Evolutionary conservation across 176 grass and related monocot genomes (phyloP).

Genomic region (Stipa capillata): DNA sequence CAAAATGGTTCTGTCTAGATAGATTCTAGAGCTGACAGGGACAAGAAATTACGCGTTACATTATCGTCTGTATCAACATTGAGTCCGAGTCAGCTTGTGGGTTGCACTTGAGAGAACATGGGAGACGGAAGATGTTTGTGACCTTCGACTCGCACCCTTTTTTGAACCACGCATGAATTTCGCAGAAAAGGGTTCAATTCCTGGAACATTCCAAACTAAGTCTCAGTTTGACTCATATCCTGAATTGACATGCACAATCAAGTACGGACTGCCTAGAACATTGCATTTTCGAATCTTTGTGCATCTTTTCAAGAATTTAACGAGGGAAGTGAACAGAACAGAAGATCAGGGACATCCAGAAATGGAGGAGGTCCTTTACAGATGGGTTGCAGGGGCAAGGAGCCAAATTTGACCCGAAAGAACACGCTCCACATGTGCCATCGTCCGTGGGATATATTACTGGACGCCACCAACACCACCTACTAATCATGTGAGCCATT

Average conservation of each 20-base stretch:
- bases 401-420: conserved; percentile 7
- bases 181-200: no score
- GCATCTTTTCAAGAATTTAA: background rate
- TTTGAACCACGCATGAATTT: no score
- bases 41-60: background rate
- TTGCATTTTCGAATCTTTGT: background rate
- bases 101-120: conserved; percentile 6
- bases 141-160: no score
- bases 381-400: background rate
- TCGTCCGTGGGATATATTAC: background rate
- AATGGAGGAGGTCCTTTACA: conserved; percentile 1
- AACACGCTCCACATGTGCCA: conserved; percentile 3
- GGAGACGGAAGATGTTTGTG: background rate
- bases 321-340: background rate
- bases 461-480: background rate
- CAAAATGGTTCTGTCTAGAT: background rate
- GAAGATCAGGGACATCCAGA: background rate
- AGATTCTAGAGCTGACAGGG: background rate
- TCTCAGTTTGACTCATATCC: background rate
- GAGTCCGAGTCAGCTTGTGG: background rate
- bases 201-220: no score
- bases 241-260: background rate
- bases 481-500: conserved; percentile 1
- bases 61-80: background rate
- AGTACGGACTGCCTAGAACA: background rate